Conservation (phyloP, 2,329 filamentous ascomycete genomes). For the Colletotrichum sublineola region DNA sequence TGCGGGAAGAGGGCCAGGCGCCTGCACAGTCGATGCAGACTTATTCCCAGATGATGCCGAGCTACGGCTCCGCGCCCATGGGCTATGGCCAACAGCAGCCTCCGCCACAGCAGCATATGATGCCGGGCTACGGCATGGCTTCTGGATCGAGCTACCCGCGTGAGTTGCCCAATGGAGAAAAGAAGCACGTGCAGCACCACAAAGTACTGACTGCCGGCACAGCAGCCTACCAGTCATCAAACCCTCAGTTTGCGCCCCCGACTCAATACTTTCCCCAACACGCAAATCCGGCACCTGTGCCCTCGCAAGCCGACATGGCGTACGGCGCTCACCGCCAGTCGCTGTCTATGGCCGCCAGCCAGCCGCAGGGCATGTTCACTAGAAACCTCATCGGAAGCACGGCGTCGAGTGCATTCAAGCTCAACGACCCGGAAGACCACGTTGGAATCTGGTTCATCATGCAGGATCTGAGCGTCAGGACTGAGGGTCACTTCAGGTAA, state of each 20-base stretch:
- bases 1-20: slow-evolving; percentile 26
- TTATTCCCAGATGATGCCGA: slow-evolving; percentile 34
- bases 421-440: slow-evolving; percentile 83
- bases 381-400: slow-evolving; percentile 94
- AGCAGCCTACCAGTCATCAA: slow-evolving; percentile 42
- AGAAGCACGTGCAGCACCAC: background rate
- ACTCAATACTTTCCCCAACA: slow-evolving; percentile 55
- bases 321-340: slow-evolving; percentile 46
- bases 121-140: slow-evolving; percentile 26
- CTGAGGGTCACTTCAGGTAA: slow-evolving; percentile 91
- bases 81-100: slow-evolving; percentile 36
- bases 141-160: slow-evolving; percentile 42
- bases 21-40: slow-evolving; percentile 45
- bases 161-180: slow-evolving; percentile 8
- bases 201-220: background rate
- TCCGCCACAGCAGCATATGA: slow-evolving; percentile 22
- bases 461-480: slow-evolving; percentile 93
- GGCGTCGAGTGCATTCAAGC: slow-evolving; percentile 86
- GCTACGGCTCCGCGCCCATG: slow-evolving; percentile 27
- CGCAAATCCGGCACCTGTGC: slow-evolving; percentile 47
- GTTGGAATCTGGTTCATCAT: slow-evolving; percentile 97
- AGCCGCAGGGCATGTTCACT: slow-evolving; percentile 88
- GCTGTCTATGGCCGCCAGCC: slow-evolving; percentile 57
- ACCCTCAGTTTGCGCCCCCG: slow-evolving; percentile 53
- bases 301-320: slow-evolving; percentile 47